Percentiles rank a stretch among this genome's conserved stretches.
These are phyloP conservation scores for Chlorella sp. DNA, from an alignment of 139 green algal species.

Conservation along the genomic window DNA sequence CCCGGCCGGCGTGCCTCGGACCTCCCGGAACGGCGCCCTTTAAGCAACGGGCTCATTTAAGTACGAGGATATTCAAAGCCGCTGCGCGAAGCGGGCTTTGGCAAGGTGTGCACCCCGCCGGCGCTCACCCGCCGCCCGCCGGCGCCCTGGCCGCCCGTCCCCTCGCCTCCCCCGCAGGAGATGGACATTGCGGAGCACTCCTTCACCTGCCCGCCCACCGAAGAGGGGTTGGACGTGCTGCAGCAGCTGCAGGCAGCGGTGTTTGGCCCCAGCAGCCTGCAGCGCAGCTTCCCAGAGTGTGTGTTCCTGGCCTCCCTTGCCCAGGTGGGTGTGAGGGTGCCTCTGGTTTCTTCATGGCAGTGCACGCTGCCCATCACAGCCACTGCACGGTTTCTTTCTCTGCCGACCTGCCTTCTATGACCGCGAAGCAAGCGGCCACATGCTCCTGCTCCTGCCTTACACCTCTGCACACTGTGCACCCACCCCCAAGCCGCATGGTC, in stretches of 20 bases:
- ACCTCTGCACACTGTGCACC: background rate
- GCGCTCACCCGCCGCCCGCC: background rate
- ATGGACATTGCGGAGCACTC: constrained; percentile 21
- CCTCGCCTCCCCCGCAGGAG: constrained; percentile 2
- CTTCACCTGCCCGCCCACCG: constrained; percentile 4
- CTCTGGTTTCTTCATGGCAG: background rate
- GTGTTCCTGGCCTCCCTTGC: constrained; percentile 1
- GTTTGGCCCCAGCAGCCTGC: constrained; percentile 6
- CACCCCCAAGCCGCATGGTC: background rate
- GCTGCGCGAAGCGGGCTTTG: too few relatives aligned
- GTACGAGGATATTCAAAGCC: too few relatives aligned
- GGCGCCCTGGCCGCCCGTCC: background rate
- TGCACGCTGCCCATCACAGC: background rate
- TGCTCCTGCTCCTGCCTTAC: background rate
- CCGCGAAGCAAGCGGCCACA: too few relatives aligned
- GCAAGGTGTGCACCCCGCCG: too few relatives aligned
- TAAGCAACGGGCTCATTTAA: too few relatives aligned
- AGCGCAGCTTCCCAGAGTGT: background rate
- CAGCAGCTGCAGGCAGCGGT: constrained; percentile 18
- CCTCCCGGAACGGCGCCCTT: too few relatives aligned
- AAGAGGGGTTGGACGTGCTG: constrained; percentile 16
- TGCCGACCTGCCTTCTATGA: background rate
- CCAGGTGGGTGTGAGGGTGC: constrained; percentile 15
- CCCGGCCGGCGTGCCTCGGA: too few relatives aligned
- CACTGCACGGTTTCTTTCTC: background rate